phyloP scores from a whole-genome alignment of 2,329 filamentous ascomycete genomes.

The Aspergillus ibericus region DNA sequence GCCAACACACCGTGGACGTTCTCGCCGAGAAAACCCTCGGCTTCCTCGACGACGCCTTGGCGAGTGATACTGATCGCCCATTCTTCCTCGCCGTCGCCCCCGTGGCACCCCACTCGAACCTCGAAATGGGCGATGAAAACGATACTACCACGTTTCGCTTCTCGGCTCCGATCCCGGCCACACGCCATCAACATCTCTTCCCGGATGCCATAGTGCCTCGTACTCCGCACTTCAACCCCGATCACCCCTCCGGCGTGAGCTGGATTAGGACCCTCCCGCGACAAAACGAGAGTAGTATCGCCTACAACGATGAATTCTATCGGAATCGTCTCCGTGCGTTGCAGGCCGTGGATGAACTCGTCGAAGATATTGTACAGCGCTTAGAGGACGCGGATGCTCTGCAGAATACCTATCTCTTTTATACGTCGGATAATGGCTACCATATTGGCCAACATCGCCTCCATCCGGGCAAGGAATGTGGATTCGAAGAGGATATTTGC shows the following conservation, averaged over 20 bases:
- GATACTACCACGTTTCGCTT: background rate
- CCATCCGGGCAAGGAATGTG: slow-evolving; percentile 55
- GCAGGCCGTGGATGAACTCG: slow-evolving; percentile 54
- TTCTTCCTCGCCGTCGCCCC: slow-evolving; percentile 55
- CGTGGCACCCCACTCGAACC: background rate
- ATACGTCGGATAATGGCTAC: slow-evolving; percentile 59
- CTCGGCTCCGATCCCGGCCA: slow-evolving; percentile 54
- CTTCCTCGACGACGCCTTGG: slow-evolving; percentile 60
- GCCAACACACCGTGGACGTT: slow-evolving; percentile 58
- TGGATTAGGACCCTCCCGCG: slow-evolving; percentile 45
- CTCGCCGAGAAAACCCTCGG: slow-evolving; percentile 57
- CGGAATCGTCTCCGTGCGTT: slow-evolving; percentile 49
- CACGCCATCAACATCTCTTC: slow-evolving; percentile 62
- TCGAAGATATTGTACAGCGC: slow-evolving; percentile 42
- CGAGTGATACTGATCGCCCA: slow-evolving; percentile 51
- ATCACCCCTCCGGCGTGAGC: background rate
- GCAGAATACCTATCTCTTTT: slow-evolving; percentile 57
- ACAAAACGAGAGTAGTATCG: slow-evolving; percentile 44
- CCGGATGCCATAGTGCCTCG: slow-evolving; percentile 58
- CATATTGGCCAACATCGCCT: slow-evolving; percentile 59
- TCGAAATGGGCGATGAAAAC: background rate
- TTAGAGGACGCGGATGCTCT: slow-evolving; percentile 40
- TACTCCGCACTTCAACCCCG: slow-evolving; percentile 64
- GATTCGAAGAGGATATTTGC: slow-evolving; percentile 48
- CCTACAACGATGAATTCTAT: slow-evolving; percentile 53